Percentiles rank a stretch among this genome's conserved stretches.
Conservation (phyloP, 2,329 filamentous ascomycete species). For the Pseudogymnoascus sp. region DNA sequence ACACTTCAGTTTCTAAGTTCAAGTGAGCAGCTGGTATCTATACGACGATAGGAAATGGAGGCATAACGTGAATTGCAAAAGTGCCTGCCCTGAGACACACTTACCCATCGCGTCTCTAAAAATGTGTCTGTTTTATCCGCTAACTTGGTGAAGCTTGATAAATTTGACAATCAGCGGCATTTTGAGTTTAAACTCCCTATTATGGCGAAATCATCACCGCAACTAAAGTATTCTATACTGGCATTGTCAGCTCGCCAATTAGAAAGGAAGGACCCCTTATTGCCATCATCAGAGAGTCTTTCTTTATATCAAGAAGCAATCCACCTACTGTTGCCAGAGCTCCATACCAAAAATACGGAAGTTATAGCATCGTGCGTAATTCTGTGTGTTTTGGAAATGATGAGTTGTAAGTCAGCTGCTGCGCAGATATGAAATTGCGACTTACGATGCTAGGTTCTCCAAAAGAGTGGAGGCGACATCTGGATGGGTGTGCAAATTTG, state of each 20-base stretch:
- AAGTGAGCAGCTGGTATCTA: too few species aligned
- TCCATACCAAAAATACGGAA: conserved; percentile 39
- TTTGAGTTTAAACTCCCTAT: conserved; percentile 41
- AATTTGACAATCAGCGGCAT: conserved; percentile 41
- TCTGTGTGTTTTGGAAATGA: conserved; percentile 47
- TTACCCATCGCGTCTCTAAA: too few species aligned
- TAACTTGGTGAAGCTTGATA: conserved; percentile 35
- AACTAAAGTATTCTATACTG: conserved; percentile 41
- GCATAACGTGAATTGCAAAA: too few species aligned
- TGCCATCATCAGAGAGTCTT: conserved; percentile 36
- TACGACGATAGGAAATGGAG: too few species aligned
- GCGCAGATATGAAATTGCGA: background rate
- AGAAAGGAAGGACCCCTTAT: conserved; percentile 35
- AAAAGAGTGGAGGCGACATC: conserved; percentile 42
- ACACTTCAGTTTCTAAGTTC: too few species aligned
- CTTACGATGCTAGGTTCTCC: conserved; percentile 24
- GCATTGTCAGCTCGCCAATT: conserved; percentile 44
- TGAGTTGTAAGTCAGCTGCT: conserved; percentile 32
- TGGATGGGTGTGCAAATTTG: conserved; percentile 44
- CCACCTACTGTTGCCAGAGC: conserved; percentile 38
- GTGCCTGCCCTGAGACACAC: too few species aligned
- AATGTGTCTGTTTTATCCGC: background rate
- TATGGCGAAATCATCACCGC: conserved; percentile 36
- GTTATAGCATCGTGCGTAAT: conserved; percentile 46
- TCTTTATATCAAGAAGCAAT: conserved; percentile 45